Percentiles rank a stretch among this genome's conserved stretches.
Evolutionary conservation across 2,329 filamentous ascomycete species (phyloP).

Genomic region (Colletotrichum magnum): DNA sequence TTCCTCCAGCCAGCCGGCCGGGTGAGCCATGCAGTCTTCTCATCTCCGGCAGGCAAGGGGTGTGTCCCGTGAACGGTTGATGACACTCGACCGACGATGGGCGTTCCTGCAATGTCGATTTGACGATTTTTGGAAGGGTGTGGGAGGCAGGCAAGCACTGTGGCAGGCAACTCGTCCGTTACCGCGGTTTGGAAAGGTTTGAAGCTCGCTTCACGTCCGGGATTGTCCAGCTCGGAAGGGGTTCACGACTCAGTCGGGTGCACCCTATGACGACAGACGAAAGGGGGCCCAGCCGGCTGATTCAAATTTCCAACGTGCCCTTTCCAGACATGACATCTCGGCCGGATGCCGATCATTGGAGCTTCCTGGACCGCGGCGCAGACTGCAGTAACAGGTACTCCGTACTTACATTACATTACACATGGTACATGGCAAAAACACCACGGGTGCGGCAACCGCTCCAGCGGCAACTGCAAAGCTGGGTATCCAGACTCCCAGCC

Average conservation of each 20-base stretch:
- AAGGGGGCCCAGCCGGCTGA: conserved; percentile 21
- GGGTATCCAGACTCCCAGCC: neutral
- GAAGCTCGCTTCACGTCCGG: conserved; percentile 37
- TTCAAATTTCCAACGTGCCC: conserved; percentile 2
- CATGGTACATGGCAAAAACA: no score
- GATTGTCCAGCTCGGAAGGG: conserved; percentile 27
- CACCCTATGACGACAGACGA: conserved; percentile 33
- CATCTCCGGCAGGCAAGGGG: conserved; percentile 40
- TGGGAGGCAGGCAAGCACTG: conserved; percentile 5
- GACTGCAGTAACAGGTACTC: no score
- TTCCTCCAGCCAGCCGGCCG: conserved; percentile 7
- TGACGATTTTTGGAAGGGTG: neutral
- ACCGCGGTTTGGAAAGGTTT: conserved; percentile 37
- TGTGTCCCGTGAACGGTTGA: neutral
- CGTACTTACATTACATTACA: no score
- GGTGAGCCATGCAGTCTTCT: conserved; percentile 32
- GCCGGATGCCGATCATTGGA: conserved; percentile 39
- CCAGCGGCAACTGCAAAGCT: no score
- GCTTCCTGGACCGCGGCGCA: conserved; percentile 4
- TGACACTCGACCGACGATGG: conserved; percentile 2
- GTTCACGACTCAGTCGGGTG: conserved; percentile 33
- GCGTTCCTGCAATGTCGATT: conserved; percentile 33
- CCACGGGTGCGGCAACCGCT: no score
- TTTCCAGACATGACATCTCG: conserved; percentile 33
- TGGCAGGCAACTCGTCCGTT: conserved; percentile 6